phyloP scores from a whole-genome alignment of 441 rosid species.

The Dalechampia spathulata region DNA sequence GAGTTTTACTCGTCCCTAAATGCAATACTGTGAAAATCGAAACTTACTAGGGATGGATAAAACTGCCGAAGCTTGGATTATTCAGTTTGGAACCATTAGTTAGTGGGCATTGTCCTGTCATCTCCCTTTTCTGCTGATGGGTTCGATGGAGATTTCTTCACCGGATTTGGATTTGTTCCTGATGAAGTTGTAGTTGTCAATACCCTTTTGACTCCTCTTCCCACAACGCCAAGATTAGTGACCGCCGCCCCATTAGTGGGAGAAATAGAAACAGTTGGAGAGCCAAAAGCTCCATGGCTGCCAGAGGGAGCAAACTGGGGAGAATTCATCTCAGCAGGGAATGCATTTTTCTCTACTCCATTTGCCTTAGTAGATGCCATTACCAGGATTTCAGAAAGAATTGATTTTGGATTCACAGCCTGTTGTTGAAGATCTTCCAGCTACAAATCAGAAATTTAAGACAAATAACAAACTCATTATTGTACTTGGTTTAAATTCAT shows the following conservation, averaged over 20 bases:
- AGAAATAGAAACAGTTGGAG: constrained; percentile 69
- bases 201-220: constrained; percentile 92
- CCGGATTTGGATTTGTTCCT: constrained; percentile 25
- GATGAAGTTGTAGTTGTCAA: constrained; percentile 33
- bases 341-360: constrained; percentile 31
- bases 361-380: constrained; percentile 45
- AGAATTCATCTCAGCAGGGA: constrained; percentile 41
- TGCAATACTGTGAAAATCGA: too few relatives aligned
- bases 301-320: constrained; percentile 46
- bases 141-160: constrained; percentile 50
- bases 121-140: constrained; percentile 41
- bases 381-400: constrained; percentile 69
- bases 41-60: neutral
- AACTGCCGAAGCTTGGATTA: neutral
- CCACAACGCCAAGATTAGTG: constrained; percentile 80
- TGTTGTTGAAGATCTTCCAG: constrained; percentile 86
- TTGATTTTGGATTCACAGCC: constrained; percentile 51
- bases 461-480: constrained; percentile 11
- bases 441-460: constrained; percentile 35
- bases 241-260: constrained; percentile 59
- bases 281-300: constrained; percentile 44
- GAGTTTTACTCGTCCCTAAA: too few relatives aligned
- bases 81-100: constrained; percentile 17
- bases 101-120: constrained; percentile 16
- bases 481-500: too few relatives aligned